phyloP scores from a whole-genome alignment of 768 basidiomycete genomes.

The Fistulinella prunicolor region DNA sequence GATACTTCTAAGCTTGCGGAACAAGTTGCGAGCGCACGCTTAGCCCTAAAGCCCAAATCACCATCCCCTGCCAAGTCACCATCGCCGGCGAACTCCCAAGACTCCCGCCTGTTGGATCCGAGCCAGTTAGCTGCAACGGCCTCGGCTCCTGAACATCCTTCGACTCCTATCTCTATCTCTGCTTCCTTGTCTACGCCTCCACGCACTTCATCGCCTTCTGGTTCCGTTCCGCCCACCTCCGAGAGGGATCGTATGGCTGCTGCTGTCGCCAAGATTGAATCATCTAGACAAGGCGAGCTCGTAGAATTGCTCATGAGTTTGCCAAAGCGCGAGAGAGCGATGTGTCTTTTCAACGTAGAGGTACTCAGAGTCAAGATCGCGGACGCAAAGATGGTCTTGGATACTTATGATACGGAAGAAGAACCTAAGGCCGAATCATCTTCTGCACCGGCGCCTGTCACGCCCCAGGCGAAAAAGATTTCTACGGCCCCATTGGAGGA shows the following conservation, averaged over 20 bases:
- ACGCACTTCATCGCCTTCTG: constrained; percentile 76
- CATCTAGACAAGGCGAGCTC: constrained; percentile 56
- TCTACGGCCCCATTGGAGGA: constrained; percentile 37
- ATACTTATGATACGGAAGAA: constrained; percentile 62
- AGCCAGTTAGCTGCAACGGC: constrained; percentile 68
- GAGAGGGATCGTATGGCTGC: constrained; percentile 74
- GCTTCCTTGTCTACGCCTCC: constrained; percentile 78
- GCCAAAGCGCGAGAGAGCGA: constrained; percentile 82
- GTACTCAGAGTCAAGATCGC: constrained; percentile 72
- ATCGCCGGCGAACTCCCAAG: constrained; percentile 57
- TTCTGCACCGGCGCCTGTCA: constrained; percentile 42
- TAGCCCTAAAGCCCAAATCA: constrained; percentile 33
- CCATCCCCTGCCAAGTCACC: constrained; percentile 51
- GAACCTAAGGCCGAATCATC: constrained; percentile 29
- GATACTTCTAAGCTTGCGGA: constrained; percentile 63
- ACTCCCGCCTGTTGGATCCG: constrained; percentile 67
- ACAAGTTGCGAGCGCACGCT: constrained; percentile 50
- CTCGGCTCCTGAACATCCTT: constrained; percentile 87
- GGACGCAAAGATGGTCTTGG: constrained; percentile 80
- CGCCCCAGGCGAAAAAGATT: constrained; percentile 63
- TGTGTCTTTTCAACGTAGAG: constrained; percentile 89
- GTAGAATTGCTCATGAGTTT: constrained; percentile 82
- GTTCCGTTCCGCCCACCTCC: constrained; percentile 56
- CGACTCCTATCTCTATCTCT: constrained; percentile 77
- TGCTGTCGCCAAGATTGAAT: constrained; percentile 65